These are phyloP conservation scores for Seminavis robusta DNA, from an alignment of 108 stramenopile genomes.

Conservation along the genomic window DNA sequence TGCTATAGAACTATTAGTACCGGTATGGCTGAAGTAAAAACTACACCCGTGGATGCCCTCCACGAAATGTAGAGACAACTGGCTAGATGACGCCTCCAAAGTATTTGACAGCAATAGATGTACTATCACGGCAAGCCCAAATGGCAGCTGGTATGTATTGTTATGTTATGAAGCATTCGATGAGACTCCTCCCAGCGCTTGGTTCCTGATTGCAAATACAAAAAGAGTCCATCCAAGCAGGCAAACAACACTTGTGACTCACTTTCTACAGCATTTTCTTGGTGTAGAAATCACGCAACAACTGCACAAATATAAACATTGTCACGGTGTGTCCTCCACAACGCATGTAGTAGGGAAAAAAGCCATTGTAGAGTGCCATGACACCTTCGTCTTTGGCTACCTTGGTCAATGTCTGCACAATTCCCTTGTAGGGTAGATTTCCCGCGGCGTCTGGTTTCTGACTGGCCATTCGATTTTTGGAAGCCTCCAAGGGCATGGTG, in stretches of 20 bases:
- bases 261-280: neutral
- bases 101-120: no score
- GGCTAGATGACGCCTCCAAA: no score
- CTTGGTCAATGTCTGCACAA: conserved; percentile 73
- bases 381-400: conserved; percentile 76
- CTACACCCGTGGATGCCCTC: conserved; percentile 63
- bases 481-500: conserved; percentile 93
- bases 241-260: no score
- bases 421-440: conserved; percentile 80
- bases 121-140: no score
- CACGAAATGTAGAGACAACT: no score
- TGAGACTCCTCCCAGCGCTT: no score
- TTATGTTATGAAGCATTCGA: no score
- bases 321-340: conserved; percentile 94
- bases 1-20: no score
- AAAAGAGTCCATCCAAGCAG: no score
- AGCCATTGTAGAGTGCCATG: conserved; percentile 68
- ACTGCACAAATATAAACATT: conserved; percentile 91
- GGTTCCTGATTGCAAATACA: no score
- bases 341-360: conserved; percentile 88
- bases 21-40: no score
- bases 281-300: conserved; percentile 71
- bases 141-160: no score
- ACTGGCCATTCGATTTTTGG: conserved; percentile 93
- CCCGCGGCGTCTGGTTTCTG: conserved; percentile 81